A percentile compares a stretch with the other conserved stretches of the same genome.
These are phyloP conservation scores for Halteria grandinella DNA, from an alignment of 73 alveolate species.

Conservation along the genomic window DNA sequence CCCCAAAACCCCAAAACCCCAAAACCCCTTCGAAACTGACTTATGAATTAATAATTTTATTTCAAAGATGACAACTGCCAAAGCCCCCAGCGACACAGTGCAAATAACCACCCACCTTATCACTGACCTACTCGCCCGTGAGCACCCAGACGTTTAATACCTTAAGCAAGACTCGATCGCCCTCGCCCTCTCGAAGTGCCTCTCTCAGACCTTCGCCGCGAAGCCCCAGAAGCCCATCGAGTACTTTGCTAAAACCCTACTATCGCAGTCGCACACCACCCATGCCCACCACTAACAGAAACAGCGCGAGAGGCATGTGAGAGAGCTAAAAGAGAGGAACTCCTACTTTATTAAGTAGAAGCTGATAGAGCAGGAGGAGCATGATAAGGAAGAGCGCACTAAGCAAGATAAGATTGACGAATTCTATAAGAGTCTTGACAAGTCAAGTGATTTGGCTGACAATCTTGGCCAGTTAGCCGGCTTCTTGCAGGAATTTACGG, in stretches of 20 bases:
- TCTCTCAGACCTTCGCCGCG: constrained; percentile 68
- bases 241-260: constrained; percentile 61
- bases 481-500: constrained; percentile 70
- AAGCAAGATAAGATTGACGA: constrained; percentile 35
- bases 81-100: neutral
- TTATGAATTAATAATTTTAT: neutral
- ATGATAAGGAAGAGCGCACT: constrained; percentile 41
- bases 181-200: constrained; percentile 72
- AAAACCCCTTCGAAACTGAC: neutral
- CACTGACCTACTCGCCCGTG: constrained; percentile 21
- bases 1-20: neutral
- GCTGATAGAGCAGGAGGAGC: constrained; percentile 1
- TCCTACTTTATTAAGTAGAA: constrained; percentile 5
- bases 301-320: neutral
- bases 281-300: neutral
- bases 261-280: neutral
- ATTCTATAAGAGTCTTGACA: constrained; percentile 52
- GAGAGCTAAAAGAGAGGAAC: constrained; percentile 44
- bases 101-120: neutral
- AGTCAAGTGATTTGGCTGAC: constrained; percentile 67
- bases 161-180: constrained; percentile 75
- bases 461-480: constrained; percentile 65
- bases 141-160: constrained; percentile 71
- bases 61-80: neutral
- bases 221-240: constrained; percentile 80